Evolutionary conservation across 805 yeast species (phyloP).

Genomic region (Saccharomyces jurei): DNA sequence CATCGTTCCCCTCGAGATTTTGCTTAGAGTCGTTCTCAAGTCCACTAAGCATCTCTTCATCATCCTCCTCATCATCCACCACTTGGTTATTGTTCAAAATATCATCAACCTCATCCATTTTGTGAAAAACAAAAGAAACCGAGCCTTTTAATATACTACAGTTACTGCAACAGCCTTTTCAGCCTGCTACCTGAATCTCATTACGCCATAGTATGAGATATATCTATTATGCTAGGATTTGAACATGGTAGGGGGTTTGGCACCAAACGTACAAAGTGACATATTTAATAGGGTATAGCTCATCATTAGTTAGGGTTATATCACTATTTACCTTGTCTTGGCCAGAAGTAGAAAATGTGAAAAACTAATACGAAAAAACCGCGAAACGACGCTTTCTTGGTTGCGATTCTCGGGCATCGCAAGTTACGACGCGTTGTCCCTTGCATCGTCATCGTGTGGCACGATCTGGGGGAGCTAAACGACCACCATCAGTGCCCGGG

Average conservation of each 20-base stretch:
- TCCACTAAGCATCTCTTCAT: constrained; percentile 12
- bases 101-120: constrained; percentile 28
- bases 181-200: neutral
- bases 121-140: neutral
- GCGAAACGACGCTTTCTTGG: neutral
- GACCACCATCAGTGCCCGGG: neutral
- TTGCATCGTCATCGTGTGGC: neutral
- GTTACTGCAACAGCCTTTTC: neutral
- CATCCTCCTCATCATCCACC: constrained; percentile 23
- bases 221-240: neutral
- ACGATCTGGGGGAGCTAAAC: neutral
- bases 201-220: neutral
- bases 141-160: neutral
- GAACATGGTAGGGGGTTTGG: neutral
- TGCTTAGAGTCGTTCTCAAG: constrained; percentile 16
- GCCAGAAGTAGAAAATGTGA: neutral
- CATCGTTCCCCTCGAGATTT: constrained; percentile 26
- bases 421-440: neutral
- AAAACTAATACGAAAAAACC: neutral
- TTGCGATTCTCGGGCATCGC: neutral
- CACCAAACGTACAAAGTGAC: neutral
- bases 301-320: neutral
- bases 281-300: neutral
- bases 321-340: neutral
- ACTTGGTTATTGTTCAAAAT: constrained; percentile 24